phyloP scores from a whole-genome alignment of 2,329 filamentous ascomycete genomes.

The Trichoderma cornu-damae region DNA sequence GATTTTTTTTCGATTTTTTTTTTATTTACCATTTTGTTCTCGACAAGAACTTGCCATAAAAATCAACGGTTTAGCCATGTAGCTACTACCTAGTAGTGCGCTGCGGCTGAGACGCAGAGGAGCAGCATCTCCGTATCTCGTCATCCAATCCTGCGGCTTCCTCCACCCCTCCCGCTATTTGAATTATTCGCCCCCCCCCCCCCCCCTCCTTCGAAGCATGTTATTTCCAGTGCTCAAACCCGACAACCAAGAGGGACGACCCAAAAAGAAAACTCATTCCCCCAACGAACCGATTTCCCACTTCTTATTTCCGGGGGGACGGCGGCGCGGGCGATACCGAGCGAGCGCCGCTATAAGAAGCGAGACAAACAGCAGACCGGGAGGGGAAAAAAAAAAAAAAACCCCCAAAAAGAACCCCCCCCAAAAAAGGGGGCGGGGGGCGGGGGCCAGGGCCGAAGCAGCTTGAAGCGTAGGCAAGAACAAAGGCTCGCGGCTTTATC shows the following conservation, averaged over 20 bases:
- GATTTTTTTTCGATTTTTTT: too few species aligned
- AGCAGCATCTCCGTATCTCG: neutral
- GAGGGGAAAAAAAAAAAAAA: neutral
- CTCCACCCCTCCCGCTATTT: conserved; percentile 14
- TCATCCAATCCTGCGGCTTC: conserved; percentile 2
- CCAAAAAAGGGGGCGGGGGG: too few species aligned
- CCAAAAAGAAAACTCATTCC: neutral
- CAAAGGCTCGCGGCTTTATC: neutral
- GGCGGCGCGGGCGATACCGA: conserved; percentile 2
- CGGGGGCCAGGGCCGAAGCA: neutral
- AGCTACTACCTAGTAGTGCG: too few species aligned
- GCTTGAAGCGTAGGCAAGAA: neutral
- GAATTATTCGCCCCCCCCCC: too few species aligned
- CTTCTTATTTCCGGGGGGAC: conserved; percentile 8
- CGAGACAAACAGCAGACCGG: neutral
- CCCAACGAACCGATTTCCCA: conserved; percentile 4
- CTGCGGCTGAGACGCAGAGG: conserved; percentile 10
- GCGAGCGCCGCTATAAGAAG: neutral
- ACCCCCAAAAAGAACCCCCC: too few species aligned
- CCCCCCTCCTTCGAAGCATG: conserved; percentile 3
- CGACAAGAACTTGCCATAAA: too few species aligned
- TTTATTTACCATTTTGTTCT: too few species aligned
- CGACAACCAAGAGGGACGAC: conserved; percentile 10
- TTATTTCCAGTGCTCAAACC: conserved; percentile 29
- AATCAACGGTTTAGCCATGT: too few species aligned